Base-by-base conservation (phyloP, 176 grass and related monocot species). In the Zizania latifolia region DNA sequence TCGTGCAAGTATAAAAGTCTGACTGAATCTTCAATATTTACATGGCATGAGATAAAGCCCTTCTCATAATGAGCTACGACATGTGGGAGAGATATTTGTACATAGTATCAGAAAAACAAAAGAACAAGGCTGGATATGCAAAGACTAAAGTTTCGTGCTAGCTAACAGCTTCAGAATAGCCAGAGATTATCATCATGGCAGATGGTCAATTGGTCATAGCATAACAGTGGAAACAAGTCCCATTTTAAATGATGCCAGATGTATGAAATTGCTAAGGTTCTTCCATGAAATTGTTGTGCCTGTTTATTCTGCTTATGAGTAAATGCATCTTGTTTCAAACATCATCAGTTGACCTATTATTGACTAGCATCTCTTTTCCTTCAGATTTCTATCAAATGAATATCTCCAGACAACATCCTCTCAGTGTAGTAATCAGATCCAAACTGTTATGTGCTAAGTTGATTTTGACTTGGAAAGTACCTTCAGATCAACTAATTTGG, bases 161-260 rank as follows among this genome's bases (percentile, higher is more conserved):
- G 19, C 61, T 74, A 88, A 44, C 68, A 88, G 51, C 68, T 83
- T 65, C 80, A 55, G 69, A 79, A 35, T 35, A 50, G 41, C 56
- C 51, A 61, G 34, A 28, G 8, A 55, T 74, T 67, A 72, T 44
- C 55, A 24, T 50, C 60, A 78, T 51, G 32, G 8, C 60, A 58
- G 34, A 33, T 74, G 64, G 41, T n/a, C n/a, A n/a, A n/a, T n/a
- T n/a, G n/a, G n/a, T 62, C 57, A 81, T 78, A 53, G 16, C 62
- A 79, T 74, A 56, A 54, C 70, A 74, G 62, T 68, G 68, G 43
- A 88, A 60, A 83, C 55, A 88, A 62, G 75, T 41, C 78, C 74
- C 80, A 68, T 56, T 63, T 79, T 55, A 68, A 51, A 68, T 67
- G 71, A 78, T 35, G 31, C 22, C 75, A 62, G 15, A 61, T 53